Conservation (phyloP, 2,329 filamentous ascomycete genomes). For the Colletotrichum destructivum region DNA sequence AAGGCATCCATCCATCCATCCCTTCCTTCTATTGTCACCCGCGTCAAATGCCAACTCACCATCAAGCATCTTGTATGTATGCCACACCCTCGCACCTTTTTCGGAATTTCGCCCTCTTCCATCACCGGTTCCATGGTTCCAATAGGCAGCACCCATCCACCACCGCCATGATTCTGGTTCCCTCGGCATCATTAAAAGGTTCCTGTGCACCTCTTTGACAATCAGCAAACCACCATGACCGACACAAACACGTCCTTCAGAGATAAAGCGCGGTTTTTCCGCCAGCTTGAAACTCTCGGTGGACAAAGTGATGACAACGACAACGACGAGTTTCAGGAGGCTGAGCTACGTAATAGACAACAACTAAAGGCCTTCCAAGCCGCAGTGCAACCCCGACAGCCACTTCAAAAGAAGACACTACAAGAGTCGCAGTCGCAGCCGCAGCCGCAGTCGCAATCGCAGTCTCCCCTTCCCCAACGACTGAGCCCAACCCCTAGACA, state of each 20-base stretch:
- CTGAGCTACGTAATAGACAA: slow-evolving; percentile 42
- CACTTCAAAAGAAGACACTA: slow-evolving; percentile 33
- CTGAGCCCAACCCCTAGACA: slow-evolving; percentile 16
- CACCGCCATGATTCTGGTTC: slow-evolving; percentile 31
- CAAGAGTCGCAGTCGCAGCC: slow-evolving; percentile 4
- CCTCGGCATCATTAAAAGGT: slow-evolving; percentile 4
- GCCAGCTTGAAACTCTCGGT: slow-evolving; percentile 53
- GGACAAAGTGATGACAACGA: slow-evolving; percentile 42
- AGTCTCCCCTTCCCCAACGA: slow-evolving; percentile 4
- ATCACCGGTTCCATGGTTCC: not conserved
- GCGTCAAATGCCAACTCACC: slow-evolving; percentile 24
- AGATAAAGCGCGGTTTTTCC: slow-evolving; percentile 64
- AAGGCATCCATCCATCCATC: slow-evolving; percentile 20
- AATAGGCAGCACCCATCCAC: slow-evolving; percentile 21
- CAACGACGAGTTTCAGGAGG: slow-evolving; percentile 50
- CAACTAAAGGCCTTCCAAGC: slow-evolving; percentile 22
- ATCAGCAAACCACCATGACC: slow-evolving; percentile 43
- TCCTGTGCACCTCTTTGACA: slow-evolving; percentile 15
- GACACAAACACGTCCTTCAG: slow-evolving; percentile 46
- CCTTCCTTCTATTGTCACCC: slow-evolving; percentile 23
- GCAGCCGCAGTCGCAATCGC: not conserved
- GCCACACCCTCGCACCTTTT: not conserved
- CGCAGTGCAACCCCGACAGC: slow-evolving; percentile 23
- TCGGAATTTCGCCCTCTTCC: not conserved
- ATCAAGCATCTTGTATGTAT: slow-evolving; percentile 4